Evolutionary conservation across 805 yeast species (phyloP).

Genomic region (Ogataea chonburiensis): DNA sequence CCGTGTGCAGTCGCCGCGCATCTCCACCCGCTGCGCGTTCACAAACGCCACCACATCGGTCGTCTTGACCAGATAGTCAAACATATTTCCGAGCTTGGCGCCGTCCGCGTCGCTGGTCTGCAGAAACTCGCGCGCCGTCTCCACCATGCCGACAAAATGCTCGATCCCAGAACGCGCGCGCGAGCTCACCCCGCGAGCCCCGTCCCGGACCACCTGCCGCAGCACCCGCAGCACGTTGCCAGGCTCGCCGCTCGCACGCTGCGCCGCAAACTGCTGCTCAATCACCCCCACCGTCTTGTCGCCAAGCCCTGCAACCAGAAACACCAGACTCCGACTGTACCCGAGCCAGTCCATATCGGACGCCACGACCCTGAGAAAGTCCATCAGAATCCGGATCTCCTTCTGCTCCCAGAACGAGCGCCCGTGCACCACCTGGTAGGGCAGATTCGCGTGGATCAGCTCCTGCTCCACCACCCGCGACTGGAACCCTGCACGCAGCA

Average conservation of each 20-base stretch:
- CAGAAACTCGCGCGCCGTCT: constrained; percentile 19
- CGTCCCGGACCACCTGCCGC: constrained; percentile 12
- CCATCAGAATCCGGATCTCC: constrained; percentile 63
- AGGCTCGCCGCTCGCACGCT: constrained; percentile 8
- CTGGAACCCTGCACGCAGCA: constrained; percentile 64
- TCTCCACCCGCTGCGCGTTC: constrained; percentile 19
- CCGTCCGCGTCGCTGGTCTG: constrained; percentile 4
- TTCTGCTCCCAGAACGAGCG: constrained; percentile 75
- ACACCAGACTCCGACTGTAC: constrained; percentile 51
- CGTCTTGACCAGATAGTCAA: constrained; percentile 21
- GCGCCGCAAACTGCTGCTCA: constrained; percentile 16
- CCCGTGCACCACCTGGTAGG: constrained; percentile 70
- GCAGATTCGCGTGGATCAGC: constrained; percentile 52
- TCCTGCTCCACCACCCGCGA: constrained; percentile 65
- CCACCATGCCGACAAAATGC: constrained; percentile 32
- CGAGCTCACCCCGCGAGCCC: constrained; percentile 18
- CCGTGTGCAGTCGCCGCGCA: constrained; percentile 19
- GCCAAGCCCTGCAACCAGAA: constrained; percentile 72
- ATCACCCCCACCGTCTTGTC: constrained; percentile 38
- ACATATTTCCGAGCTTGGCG: constrained; percentile 19
- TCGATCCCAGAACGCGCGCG: constrained; percentile 27
- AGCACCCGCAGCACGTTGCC: constrained; percentile 16
- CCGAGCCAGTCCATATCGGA: constrained; percentile 63
- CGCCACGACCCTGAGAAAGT: constrained; percentile 61
- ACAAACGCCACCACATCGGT: constrained; percentile 23